Evolutionary conservation across 2,329 filamentous ascomycete genomes (phyloP), one percentile per base, ranked within the genome.

Genomic region (Colletotrichum orbiculare): DNA sequence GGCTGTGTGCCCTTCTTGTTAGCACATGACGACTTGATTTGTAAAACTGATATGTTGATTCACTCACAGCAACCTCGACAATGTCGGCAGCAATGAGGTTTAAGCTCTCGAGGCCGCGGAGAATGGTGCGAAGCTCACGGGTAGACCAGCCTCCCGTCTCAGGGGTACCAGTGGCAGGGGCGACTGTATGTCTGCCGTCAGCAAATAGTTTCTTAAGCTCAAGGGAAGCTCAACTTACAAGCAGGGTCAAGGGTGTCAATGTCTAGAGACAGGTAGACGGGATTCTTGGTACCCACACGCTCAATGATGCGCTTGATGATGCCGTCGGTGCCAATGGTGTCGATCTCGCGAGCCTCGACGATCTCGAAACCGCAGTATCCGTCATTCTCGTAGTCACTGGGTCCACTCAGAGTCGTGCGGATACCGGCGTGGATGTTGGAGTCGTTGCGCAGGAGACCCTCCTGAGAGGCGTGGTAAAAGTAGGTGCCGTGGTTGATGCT

Each of bases 231-330:
- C 35, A 41, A 53, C 64, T 54, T 60, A 66, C 64, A 95, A 6
- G 92, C 92, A 8, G 94, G 93, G 74, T 97, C 93, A 4, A 97
- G 82, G 0, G 92, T 94, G 73, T 97, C 93, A 71, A 97, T 97
- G 73, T 97, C 94, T 50, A 96, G 89, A 7, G 88, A 92, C 38
- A 96, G 79, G 73, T 96, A 96, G 0, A 96, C 91, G 0, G 92
- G 92, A 66, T 88, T 89, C 58, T 84, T 83, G 25, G 89, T 90
- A 8, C 91, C 92, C 15, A 96, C 91, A 33, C 92, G 84, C 4
- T 92, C 88, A 47, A 87, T 79, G 73, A 96, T 96, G 75, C 87
- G 89, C 77, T 91, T 87, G 75, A 95, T 91, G 73, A 96, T 94
- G 5, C 92, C 92, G 0, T 87, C 85, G 35, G 85, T 79, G 45